These are phyloP conservation scores for Curvularia hawaiiensis DNA, from an alignment of 2,329 filamentous ascomycete species.

Conservation along the genomic window DNA sequence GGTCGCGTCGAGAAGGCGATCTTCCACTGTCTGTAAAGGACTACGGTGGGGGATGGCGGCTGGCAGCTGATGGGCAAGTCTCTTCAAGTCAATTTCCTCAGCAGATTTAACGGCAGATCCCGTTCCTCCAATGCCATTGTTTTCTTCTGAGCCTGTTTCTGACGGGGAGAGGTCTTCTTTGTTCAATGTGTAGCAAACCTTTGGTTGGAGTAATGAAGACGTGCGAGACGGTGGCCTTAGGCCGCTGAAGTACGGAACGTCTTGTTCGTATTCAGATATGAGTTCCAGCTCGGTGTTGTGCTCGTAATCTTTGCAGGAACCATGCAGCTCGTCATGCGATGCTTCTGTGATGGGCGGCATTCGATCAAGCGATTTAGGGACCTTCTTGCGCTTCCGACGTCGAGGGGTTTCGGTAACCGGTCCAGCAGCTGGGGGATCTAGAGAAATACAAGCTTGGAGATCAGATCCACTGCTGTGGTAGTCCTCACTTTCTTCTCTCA, in stretches of 20 bases:
- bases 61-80: constrained; percentile 3
- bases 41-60: constrained; percentile 13
- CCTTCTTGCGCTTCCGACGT: constrained; percentile 19
- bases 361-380: constrained; percentile 21
- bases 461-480: constrained; percentile 19
- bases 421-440: constrained; percentile 5
- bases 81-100: constrained; percentile 7
- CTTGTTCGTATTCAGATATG: constrained; percentile 25
- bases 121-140: background rate
- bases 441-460: constrained; percentile 1
- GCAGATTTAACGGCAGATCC: constrained; percentile 9
- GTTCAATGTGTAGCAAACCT: constrained; percentile 14
- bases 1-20: constrained; percentile 27
- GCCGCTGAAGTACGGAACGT: constrained; percentile 2
- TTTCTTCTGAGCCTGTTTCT: constrained; percentile 7
- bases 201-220: background rate
- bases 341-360: constrained; percentile 36
- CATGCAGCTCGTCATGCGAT: constrained; percentile 23
- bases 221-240: constrained; percentile 3
- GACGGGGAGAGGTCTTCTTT: constrained; percentile 21
- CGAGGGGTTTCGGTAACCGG: constrained; percentile 5
- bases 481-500: constrained; percentile 11
- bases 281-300: constrained; percentile 22
- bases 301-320: constrained; percentile 16
- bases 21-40: constrained; percentile 30